These are phyloP conservation scores for Chloroidium sp. DNA, from an alignment of 163 green algal genomes.

Conservation along the genomic window DNA sequence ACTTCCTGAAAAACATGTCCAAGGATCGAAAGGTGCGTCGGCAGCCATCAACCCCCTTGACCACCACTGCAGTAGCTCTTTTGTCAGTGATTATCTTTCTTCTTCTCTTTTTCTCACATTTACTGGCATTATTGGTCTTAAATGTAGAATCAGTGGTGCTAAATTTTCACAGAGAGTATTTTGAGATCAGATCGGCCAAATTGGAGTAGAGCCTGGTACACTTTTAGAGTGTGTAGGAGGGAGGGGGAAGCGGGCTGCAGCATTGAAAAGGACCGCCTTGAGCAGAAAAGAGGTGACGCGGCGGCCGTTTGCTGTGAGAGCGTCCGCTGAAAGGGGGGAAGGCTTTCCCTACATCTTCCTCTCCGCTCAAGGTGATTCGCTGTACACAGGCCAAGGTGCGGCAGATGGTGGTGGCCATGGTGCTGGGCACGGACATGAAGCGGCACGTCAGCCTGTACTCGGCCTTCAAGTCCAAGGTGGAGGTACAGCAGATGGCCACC, in stretches of 20 bases:
- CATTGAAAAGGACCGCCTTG: background rate
- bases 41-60: too few relatives aligned
- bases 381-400: constrained; percentile 37
- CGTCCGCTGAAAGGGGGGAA: too few relatives aligned
- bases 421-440: constrained; percentile 72
- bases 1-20: constrained; percentile 38
- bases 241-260: too few relatives aligned
- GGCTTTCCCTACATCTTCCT: background rate
- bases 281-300: background rate
- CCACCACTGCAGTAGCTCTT: too few relatives aligned
- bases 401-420: constrained; percentile 64
- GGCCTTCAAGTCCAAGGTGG: constrained; percentile 51
- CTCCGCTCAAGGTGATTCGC: background rate
- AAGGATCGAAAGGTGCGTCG: constrained; percentile 1
- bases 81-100: too few relatives aligned
- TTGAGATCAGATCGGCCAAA: too few relatives aligned
- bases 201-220: too few relatives aligned
- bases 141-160: too few relatives aligned
- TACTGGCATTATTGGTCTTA: too few relatives aligned
- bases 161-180: too few relatives aligned
- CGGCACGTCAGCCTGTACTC: constrained; percentile 52
- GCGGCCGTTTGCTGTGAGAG: background rate
- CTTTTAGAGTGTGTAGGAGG: too few relatives aligned
- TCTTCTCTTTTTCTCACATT: too few relatives aligned
- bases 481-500: constrained; percentile 25